Base-by-base conservation (phyloP, 2,329 filamentous ascomycete species). In the Aureobasidium leucospermi region DNA sequence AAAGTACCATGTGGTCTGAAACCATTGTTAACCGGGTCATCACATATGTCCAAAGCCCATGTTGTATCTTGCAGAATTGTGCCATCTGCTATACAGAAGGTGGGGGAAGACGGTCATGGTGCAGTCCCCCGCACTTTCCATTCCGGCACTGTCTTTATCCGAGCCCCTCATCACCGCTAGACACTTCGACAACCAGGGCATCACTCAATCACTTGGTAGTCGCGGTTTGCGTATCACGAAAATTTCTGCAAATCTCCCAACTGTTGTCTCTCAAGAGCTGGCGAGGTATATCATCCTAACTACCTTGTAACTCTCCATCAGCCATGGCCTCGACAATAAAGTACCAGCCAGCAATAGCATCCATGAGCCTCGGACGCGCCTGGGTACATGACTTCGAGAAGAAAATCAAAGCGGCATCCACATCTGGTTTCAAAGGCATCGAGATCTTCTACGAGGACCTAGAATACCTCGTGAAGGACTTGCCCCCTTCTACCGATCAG, bases 391-490 rank as follows among this genome's bases (percentile, higher is more conserved):
- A 78, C 31, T 78, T 93, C 23, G 72, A 78, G 1, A 75, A 81
- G 68, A 93, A 91, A 68, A 80, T 93, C 51, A 79, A 85, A 68
- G 81, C 85, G 74, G 88, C 88, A 9, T 76, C 81, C 6, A 76
- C 78, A 58, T 79, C 87, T 65, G 85, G 85, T 19, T 84, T 90
- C 68, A 71, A 80, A 61, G 87, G 86, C 55, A 82, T 93, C 64
- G 89, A 93, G 70, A 78, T 90, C 15, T 90, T 89, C 75, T 84
- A 86, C 69, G 87, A 93, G 69, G 89, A 93, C 69, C 79, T 93
- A 3, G 75, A 83, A 61, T 83, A 85, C 66, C 68, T 87, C 13
- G 83, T 86, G 64, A 65, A 70, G 34, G 69, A 79, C 1, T 68
- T 76, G 2, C 76, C 77, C 43, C 71, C 73, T 34, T 68, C 75